These are phyloP conservation scores for Colletotrichum eremochloae DNA, from an alignment of 2,329 filamentous ascomycete genomes.

Conservation along the genomic window DNA sequence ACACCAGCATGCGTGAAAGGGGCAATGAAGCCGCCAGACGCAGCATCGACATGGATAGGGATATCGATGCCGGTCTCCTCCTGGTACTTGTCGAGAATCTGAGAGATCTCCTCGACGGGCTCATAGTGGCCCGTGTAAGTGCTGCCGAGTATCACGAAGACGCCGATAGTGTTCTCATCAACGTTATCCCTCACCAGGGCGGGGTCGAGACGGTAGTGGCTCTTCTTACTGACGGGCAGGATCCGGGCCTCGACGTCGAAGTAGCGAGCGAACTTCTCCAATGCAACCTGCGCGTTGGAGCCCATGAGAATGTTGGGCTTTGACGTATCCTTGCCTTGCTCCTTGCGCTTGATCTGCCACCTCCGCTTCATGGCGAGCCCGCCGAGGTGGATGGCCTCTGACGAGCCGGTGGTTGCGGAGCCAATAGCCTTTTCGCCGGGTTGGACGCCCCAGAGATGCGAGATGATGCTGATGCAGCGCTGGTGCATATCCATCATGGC, in stretches of 20 bases:
- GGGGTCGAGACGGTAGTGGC: slow-evolving; percentile 73
- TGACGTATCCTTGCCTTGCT: slow-evolving; percentile 71
- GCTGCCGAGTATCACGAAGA: slow-evolving; percentile 79
- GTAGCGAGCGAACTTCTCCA: slow-evolving; percentile 80
- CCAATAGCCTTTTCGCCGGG: slow-evolving; percentile 75
- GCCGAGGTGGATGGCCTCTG: slow-evolving; percentile 78
- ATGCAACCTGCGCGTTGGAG: slow-evolving; percentile 78
- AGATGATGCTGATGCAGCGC: slow-evolving; percentile 77
- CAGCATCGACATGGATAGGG: slow-evolving; percentile 76
- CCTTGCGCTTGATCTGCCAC: slow-evolving; percentile 75
- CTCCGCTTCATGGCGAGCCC: slow-evolving; percentile 81
- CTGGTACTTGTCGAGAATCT: slow-evolving; percentile 74
- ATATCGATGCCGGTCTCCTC: slow-evolving; percentile 72
- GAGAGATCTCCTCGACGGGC: slow-evolving; percentile 76
- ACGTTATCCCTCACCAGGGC: slow-evolving; percentile 74
- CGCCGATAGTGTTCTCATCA: slow-evolving; percentile 83
- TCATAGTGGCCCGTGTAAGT: slow-evolving; percentile 83
- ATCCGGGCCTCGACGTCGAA: slow-evolving; percentile 80
- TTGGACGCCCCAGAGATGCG: slow-evolving; percentile 74
- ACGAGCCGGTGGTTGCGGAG: slow-evolving; percentile 78
- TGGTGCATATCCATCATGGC: slow-evolving; percentile 71
- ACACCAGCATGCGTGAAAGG: slow-evolving; percentile 70
- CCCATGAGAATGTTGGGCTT: slow-evolving; percentile 83
- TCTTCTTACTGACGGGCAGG: slow-evolving; percentile 72
- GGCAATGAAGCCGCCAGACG: slow-evolving; percentile 72